Conservation (phyloP, 2,329 filamentous ascomycete genomes). For the Triangularia verruculosa region DNA sequence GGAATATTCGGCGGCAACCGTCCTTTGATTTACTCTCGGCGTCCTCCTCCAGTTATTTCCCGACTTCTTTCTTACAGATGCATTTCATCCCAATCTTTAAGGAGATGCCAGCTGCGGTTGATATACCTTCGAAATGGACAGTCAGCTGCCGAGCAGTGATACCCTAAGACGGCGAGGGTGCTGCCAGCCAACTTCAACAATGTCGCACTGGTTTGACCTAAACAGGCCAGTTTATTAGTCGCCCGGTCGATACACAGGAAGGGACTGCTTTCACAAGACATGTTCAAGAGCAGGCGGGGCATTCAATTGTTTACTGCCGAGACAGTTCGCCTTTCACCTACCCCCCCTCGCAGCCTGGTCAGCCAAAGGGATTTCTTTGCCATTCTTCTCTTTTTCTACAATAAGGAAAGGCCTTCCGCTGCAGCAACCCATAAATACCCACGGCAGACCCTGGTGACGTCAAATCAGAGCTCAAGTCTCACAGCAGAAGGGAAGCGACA, state of each 20-base stretch:
- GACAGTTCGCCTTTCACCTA: not conserved
- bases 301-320: not conserved
- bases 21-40: not conserved
- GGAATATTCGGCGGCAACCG: not conserved
- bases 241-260: not conserved
- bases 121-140: not conserved
- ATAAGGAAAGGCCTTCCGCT: not conserved
- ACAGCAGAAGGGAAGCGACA: constrained; percentile 21
- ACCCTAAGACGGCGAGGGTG: not conserved
- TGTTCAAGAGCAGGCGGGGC: not conserved
- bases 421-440: not conserved
- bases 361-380: not conserved
- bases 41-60: not conserved
- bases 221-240: not conserved
- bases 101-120: not conserved
- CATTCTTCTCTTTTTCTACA: not conserved
- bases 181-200: not conserved
- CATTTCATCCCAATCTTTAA: not conserved
- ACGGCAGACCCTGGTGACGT: constrained; percentile 12
- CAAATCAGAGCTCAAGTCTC: constrained; percentile 18
- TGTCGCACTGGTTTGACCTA: not conserved
- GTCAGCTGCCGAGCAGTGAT: not conserved
- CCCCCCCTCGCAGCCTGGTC: not conserved
- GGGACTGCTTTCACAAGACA: not conserved
- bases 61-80: not conserved